Evolutionary conservation across 2,329 filamentous ascomycete species (phyloP), one percentile per base, ranked within the genome.

Genomic region (Talaromyces sp.): DNA sequence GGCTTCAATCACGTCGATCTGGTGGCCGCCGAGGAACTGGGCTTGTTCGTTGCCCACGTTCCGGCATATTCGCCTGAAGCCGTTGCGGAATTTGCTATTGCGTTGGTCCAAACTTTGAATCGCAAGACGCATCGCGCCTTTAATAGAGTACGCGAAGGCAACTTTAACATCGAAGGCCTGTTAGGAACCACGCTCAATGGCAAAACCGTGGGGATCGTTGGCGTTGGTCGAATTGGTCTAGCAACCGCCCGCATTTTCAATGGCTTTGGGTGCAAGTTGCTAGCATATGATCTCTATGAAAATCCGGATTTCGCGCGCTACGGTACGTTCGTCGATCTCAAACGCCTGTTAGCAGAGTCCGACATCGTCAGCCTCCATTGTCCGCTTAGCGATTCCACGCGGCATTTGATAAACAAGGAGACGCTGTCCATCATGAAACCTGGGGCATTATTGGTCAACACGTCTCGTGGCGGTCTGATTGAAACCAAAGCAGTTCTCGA

Each of bases 1-100:
- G 86, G 86, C 58, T 87, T 79, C 77, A 87, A 89, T 75, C 84
- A 87, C 64, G 81, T 88, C 59, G 82, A 88, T 66, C 80, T 88
- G 21, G 68, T 69, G 17, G 74, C 77, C 1, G 86, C 86, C 56
- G 75, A 79, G 63, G 66, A 70, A 19, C 77, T 84, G 3, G 79
- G 80, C 58, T 72, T 89, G 62, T 81, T 82, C 65, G 84, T 88
- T 45, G 84, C 84, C 63, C 84, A 85, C 60, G 85, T 89, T 35
- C 85, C 86, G 1, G 81, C 83, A 2, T 89, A 89, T 73, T 85
- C 84, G 7, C 86, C 86, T 59, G 83, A 88, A 69, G 83, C 85
- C 2, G 86, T 89, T 2, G 85, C 85, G 63, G 86, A 89, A 75
- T 88, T 87, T 65, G 81, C 84, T 40, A 80, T 88, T n/a, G 83